These are phyloP conservation scores for Puccinia coronata DNA, from an alignment of 1,284 basidiomycete genomes.

Conservation along the genomic window DNA sequence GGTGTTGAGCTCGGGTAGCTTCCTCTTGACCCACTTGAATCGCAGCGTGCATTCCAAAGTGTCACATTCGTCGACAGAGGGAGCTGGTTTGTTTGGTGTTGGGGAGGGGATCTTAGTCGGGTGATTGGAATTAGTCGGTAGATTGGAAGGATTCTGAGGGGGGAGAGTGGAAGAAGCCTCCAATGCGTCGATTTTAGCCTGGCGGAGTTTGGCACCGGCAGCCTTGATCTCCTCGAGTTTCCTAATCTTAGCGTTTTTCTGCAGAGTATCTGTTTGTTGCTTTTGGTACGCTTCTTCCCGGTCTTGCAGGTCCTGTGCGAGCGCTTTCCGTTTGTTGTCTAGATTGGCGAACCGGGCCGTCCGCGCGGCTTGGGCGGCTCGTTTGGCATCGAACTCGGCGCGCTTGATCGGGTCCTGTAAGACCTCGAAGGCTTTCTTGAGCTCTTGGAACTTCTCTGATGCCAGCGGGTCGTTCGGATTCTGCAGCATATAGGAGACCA, in stretches of 20 bases:
- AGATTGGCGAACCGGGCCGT: slow-evolving; percentile 6
- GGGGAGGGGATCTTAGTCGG: background rate
- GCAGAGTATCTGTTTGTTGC: background rate
- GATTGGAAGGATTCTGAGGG: background rate
- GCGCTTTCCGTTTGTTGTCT: slow-evolving; percentile 31
- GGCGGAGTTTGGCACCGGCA: slow-evolving; percentile 19
- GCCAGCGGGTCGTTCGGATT: slow-evolving; percentile 45
- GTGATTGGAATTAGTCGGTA: background rate
- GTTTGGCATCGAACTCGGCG: slow-evolving; percentile 33
- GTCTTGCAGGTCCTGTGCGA: slow-evolving; percentile 15
- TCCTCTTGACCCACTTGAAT: slow-evolving; percentile 41
- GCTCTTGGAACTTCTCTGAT: slow-evolving; percentile 39
- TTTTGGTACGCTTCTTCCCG: slow-evolving; percentile 30
- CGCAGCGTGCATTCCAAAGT: slow-evolving; percentile 9
- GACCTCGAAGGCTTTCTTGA: slow-evolving; percentile 36
- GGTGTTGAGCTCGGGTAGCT: slow-evolving; percentile 20
- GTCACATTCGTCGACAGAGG: background rate
- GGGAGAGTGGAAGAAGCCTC: background rate
- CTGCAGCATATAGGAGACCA: slow-evolving; percentile 6
- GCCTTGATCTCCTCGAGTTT: slow-evolving; percentile 46
- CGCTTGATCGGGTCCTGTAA: slow-evolving; percentile 41
- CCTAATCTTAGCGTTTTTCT: slow-evolving; percentile 22
- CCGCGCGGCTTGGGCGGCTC: slow-evolving; percentile 21
- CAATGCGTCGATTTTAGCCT: slow-evolving; percentile 34
- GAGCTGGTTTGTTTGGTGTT: background rate